phyloP scores from a whole-genome alignment of 139 green algal species.

The Haematococcus lacustris region DNA sequence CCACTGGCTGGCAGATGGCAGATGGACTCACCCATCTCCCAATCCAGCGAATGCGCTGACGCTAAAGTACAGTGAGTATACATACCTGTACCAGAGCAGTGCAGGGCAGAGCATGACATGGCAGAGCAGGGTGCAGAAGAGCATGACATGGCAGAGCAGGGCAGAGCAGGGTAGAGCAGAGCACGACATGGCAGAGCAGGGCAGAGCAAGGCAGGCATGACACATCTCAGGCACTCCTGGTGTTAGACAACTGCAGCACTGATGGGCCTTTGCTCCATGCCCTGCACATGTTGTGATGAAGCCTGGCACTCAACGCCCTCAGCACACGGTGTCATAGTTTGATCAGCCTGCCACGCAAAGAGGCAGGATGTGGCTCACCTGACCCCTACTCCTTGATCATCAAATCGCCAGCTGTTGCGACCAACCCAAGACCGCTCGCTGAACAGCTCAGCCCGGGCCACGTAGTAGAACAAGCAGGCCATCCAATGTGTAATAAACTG shows the following conservation, averaged over 20 bases:
- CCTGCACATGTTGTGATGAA: background rate
- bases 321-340: background rate
- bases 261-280: background rate
- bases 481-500: conserved; percentile 7
- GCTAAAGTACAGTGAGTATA: conserved; percentile 19
- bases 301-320: background rate
- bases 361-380: conserved; percentile 1
- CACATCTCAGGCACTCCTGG: background rate
- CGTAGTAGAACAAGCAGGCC: conserved; percentile 2
- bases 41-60: conserved; percentile 13
- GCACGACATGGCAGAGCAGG: too few species aligned
- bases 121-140: background rate
- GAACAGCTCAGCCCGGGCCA: background rate
- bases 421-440: conserved; percentile 1
- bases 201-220: background rate
- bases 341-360: background rate
- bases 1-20: too few species aligned
- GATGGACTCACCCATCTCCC: too few species aligned
- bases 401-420: background rate
- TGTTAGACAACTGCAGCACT: too few species aligned
- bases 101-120: background rate
- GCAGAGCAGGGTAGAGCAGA: background rate
- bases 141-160: background rate
- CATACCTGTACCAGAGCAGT: conserved; percentile 14
- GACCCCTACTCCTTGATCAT: conserved; percentile 1